These are phyloP conservation scores for Vanrija sp. DNA, from an alignment of 1,284 basidiomycete species.

Conservation along the genomic window DNA sequence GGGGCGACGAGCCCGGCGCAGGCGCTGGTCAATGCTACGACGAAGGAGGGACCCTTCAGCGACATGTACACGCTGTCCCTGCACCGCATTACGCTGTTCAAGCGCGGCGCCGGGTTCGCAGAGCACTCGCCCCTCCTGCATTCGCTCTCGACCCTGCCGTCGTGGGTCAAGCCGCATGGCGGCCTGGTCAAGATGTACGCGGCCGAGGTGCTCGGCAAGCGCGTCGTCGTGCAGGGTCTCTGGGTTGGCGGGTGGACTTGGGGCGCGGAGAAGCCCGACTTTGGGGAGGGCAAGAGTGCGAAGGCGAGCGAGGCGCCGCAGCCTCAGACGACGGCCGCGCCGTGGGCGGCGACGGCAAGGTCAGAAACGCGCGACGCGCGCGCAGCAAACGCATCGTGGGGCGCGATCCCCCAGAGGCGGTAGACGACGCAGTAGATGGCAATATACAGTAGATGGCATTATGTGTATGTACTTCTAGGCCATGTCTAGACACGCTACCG, in stretches of 20 bases:
- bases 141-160: conserved; percentile 77
- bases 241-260: conserved; percentile 66
- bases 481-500: background rate
- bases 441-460: background rate
- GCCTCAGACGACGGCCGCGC: background rate
- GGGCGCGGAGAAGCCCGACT: conserved; percentile 17
- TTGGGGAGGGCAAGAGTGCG: background rate
- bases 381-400: background rate
- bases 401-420: background rate
- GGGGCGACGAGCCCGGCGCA: conserved; percentile 47
- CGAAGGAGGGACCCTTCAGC: conserved; percentile 7
- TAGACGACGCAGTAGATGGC: background rate
- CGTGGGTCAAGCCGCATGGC: conserved; percentile 82
- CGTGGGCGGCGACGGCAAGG: background rate
- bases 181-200: conserved; percentile 96
- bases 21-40: conserved; percentile 8
- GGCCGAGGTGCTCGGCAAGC: conserved; percentile 89
- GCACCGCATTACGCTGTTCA: conserved; percentile 72
- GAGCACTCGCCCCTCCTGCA: conserved; percentile 90
- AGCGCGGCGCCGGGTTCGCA: conserved; percentile 73
- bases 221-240: conserved; percentile 95
- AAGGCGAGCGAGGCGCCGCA: background rate
- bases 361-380: too few relatives aligned
- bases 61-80: conserved; percentile 82
- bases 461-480: background rate